Conservation (phyloP, 257 asterid genomes). For the Solanum pimpinellifolium region DNA sequence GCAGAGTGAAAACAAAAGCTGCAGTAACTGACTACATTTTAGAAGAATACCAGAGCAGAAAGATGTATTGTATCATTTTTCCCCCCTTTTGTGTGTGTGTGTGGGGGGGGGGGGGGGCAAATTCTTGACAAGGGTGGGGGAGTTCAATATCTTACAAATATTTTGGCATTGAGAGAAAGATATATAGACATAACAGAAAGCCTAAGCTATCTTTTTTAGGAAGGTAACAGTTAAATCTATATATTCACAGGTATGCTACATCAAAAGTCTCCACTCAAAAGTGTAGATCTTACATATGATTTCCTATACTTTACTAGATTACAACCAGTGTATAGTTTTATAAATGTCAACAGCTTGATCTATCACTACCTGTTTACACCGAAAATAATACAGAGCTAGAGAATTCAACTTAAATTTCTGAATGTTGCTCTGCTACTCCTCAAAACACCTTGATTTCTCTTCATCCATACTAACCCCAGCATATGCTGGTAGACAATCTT, state of each 20-base stretch:
- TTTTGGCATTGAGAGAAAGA: background rate
- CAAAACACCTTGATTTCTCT: background rate
- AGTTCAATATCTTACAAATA: background rate
- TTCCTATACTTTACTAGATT: background rate
- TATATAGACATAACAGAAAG: background rate
- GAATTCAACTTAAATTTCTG: background rate
- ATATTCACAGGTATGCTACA: background rate
- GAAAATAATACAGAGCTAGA: background rate
- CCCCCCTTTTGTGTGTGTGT: no score
- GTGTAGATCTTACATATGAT: background rate
- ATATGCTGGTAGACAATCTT: background rate
- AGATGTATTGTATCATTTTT: background rate
- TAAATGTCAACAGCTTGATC: background rate
- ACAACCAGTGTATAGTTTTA: background rate
- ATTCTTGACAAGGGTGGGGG: background rate
- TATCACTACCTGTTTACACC: background rate
- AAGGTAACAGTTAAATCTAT: background rate
- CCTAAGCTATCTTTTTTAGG: background rate
- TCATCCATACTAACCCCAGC: background rate
- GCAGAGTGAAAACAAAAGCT: constrained; percentile 74
- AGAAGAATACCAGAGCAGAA: background rate
- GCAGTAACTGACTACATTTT: constrained; percentile 23
- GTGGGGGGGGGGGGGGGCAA: background rate
- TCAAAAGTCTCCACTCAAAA: background rate
- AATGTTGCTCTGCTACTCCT: background rate